Evolutionary conservation across 1,139 yeast species (phyloP), one percentile per base, ranked within the genome.

Genomic region (Groenewaldozyma auringiensis): DNA sequence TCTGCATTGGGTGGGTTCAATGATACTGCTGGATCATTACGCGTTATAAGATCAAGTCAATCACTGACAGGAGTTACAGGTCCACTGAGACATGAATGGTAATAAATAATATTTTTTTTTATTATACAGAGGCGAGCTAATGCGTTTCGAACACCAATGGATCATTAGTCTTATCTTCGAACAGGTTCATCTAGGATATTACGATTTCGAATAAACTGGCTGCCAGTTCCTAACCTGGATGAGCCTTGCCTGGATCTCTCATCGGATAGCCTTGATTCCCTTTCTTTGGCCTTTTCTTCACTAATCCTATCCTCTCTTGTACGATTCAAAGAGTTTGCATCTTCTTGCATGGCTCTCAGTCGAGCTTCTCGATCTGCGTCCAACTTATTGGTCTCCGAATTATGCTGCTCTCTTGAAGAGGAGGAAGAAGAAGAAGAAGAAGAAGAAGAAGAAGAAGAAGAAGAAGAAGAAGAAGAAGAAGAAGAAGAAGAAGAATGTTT

Each of bases 181-280:
- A 11, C 35, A n/a, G 32, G 42, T 14, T 27, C 36, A 17, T 40
- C 32, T 2, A 50, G 21, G 3, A 50, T 43, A 25, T 40, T 43
- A 22, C 44, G 39, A 36, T 41, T 43, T 31, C 53, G 47, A 27
- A 53, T 47, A 37, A 55, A 55, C 38, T 47, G 41, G 37, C 57
- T 50, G 8, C 46, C 44, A 3, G 94, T 78, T 50, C 83, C 94
- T 37, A 77, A 81, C 75, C 81, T 81, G 37, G 81, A 82, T 59
- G 83, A 79, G 67, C 80, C 81, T 40, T 75, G 71, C 13, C 92
- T 86, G 57, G 82, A 65, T 59, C 68, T 72, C 55, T 81, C 88
- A 57, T 79, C 83, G 58, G 92, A 74, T 59, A 81, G 89, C 65
- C 76, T 77, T 60, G 83, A 92, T 49, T 72, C 88, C 67, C 79